phyloP scores from a whole-genome alignment of 768 basidiomycete species.

The Chiua virens region DNA sequence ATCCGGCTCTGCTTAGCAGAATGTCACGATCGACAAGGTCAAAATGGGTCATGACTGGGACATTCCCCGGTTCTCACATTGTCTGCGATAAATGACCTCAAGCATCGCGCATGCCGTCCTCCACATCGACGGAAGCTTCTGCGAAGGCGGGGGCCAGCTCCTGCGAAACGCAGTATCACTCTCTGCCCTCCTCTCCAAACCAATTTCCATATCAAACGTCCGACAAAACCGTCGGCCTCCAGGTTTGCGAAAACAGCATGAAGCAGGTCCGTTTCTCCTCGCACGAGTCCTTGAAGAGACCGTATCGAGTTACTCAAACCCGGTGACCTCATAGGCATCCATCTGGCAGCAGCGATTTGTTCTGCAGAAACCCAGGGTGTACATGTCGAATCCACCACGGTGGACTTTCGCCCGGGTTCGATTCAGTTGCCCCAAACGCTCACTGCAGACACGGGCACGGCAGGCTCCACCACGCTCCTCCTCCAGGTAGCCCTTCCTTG shows the following conservation, averaged over 20 bases:
- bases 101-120: slow-evolving; percentile 11
- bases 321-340: slow-evolving; percentile 46
- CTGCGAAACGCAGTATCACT: slow-evolving; percentile 67
- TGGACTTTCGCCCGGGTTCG: slow-evolving; percentile 57
- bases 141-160: slow-evolving; percentile 69
- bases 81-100: slow-evolving; percentile 9
- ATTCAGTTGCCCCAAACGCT: slow-evolving; percentile 42
- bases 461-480: slow-evolving; percentile 69
- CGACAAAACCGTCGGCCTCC: slow-evolving; percentile 57
- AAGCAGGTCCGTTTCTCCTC: slow-evolving; percentile 47
- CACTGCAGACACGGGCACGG: slow-evolving; percentile 53
- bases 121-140: slow-evolving; percentile 44
- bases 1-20: too few relatives aligned
- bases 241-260: slow-evolving; percentile 73
- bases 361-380: slow-evolving; percentile 55
- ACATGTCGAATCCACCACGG: slow-evolving; percentile 46
- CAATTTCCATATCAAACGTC: slow-evolving; percentile 60
- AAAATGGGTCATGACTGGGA: too few relatives aligned
- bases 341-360: slow-evolving; percentile 62
- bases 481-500: slow-evolving; percentile 72
- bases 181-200: slow-evolving; percentile 62
- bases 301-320: background rate
- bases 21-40: too few relatives aligned
- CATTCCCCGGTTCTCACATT: background rate
- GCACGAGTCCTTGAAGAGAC: background rate